Evolutionary conservation across 305 asterid genomes (phyloP).

Genomic region (Salvia sclarea): DNA sequence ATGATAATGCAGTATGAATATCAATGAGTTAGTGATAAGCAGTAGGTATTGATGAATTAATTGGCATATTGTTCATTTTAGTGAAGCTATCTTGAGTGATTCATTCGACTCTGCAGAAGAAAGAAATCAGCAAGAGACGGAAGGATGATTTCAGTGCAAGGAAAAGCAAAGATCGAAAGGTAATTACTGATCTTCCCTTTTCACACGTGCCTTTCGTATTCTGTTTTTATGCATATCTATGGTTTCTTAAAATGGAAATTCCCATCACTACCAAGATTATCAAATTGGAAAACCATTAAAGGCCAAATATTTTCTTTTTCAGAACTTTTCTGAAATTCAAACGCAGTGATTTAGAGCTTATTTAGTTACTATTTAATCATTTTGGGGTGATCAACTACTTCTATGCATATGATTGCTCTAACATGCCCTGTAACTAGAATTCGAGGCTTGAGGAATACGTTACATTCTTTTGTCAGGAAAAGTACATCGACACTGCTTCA

Average conservation of each 20-base stretch:
- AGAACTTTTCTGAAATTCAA: neutral
- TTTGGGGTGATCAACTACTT: neutral
- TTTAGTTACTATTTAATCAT: neutral
- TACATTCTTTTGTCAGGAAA: conserved; percentile 57
- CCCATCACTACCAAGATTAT: neutral
- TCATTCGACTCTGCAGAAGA: conserved; percentile 57
- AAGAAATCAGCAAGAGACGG: conserved; percentile 69
- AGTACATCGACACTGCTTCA: conserved; percentile 48
- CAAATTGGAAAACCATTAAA: neutral
- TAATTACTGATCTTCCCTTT: conserved; percentile 16
- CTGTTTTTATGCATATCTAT: neutral
- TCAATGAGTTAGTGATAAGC: neutral
- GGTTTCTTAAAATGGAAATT: neutral
- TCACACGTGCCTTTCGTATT: neutral
- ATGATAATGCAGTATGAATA: neutral
- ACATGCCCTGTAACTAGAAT: conserved; percentile 18
- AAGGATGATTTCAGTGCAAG: conserved; percentile 69
- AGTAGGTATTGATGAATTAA: conserved; percentile 24
- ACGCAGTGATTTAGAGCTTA: neutral
- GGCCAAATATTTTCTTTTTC: neutral
- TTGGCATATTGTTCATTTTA: conserved; percentile 21
- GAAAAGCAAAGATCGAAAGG: conserved; percentile 79
- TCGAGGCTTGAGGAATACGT: conserved; percentile 31
- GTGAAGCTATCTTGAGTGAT: conserved; percentile 34
- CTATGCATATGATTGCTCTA: conserved; percentile 26